phyloP scores from a whole-genome alignment of 352 stramenopile species.

The Globisporangium paddicum region DNA sequence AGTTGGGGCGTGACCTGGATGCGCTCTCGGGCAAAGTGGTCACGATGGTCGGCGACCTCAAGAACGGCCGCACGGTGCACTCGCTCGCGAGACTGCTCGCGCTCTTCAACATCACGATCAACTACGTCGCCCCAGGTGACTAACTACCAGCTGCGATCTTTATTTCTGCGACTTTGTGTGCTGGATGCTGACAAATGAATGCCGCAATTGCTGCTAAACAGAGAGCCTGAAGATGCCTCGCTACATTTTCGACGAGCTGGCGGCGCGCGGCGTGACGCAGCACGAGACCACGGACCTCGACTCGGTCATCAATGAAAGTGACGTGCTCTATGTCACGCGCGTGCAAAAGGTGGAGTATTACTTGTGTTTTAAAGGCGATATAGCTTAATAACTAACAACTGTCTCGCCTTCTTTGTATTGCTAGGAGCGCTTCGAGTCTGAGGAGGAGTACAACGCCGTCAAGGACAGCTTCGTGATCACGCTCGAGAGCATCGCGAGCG shows the following conservation, averaged over 20 bases:
- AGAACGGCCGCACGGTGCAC: constrained; percentile 98
- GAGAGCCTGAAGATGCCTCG: constrained; percentile 82
- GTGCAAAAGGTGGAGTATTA: constrained; percentile 84
- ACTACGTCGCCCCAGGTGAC: constrained; percentile 87
- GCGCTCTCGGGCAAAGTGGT: constrained; percentile 86
- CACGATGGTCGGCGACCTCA: constrained; percentile 98
- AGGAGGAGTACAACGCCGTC: constrained; percentile 93
- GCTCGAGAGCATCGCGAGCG: constrained; percentile 54
- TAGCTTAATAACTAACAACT: neutral
- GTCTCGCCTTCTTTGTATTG: neutral
- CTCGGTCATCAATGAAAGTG: constrained; percentile 86
- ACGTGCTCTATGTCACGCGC: constrained; percentile 99
- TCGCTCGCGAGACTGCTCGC: constrained; percentile 95
- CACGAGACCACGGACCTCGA: constrained; percentile 82
- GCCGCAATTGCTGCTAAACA: too few species aligned
- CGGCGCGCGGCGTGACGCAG: constrained; percentile 72
- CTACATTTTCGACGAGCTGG: constrained; percentile 77
- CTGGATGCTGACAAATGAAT: too few species aligned
- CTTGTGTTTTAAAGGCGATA: neutral
- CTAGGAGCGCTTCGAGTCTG: constrained; percentile 93
- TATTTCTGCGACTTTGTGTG: too few species aligned
- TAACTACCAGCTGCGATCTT: constrained; percentile 3
- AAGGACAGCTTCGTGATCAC: constrained; percentile 90
- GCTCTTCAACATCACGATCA: constrained; percentile 87
- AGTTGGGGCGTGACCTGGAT: constrained; percentile 60